Evolutionary conservation across 2,329 filamentous ascomycete genomes (phyloP).

Genomic region (Colletotrichum falcatum): DNA sequence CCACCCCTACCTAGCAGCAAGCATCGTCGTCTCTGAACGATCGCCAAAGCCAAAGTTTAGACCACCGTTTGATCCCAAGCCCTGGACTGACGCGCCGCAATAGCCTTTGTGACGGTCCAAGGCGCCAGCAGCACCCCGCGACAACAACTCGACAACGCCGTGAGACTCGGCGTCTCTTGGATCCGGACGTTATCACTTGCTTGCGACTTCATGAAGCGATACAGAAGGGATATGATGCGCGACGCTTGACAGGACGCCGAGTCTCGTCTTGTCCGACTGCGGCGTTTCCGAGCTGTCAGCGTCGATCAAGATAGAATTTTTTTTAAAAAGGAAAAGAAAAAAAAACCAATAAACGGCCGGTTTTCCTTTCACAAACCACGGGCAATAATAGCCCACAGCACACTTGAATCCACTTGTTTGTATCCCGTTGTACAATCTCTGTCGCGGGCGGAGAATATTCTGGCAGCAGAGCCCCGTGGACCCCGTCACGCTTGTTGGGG

Average conservation of each 20-base stretch:
- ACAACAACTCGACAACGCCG: background rate
- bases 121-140: slow-evolving; percentile 27
- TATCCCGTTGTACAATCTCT: slow-evolving; percentile 37
- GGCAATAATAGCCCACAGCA: slow-evolving; percentile 17
- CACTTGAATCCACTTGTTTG: slow-evolving; percentile 28
- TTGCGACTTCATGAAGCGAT: background rate
- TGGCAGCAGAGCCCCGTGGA: slow-evolving; percentile 34
- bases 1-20: slow-evolving; percentile 21
- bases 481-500: slow-evolving; percentile 30
- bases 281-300: background rate
- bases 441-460: slow-evolving; percentile 41
- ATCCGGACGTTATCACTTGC: background rate
- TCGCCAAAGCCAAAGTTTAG: slow-evolving; percentile 27
- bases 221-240: background rate
- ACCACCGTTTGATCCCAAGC: slow-evolving; percentile 39
- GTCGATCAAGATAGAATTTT: background rate
- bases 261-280: background rate
- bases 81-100: slow-evolving; percentile 17
- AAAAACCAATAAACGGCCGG: background rate
- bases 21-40: slow-evolving; percentile 21
- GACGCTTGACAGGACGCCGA: background rate
- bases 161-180: background rate
- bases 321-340: background rate
- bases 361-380: background rate
- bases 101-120: slow-evolving; percentile 30